Base-by-base conservation (phyloP, 78 protist genomes). In the Chrysochromulina parva region DNA sequence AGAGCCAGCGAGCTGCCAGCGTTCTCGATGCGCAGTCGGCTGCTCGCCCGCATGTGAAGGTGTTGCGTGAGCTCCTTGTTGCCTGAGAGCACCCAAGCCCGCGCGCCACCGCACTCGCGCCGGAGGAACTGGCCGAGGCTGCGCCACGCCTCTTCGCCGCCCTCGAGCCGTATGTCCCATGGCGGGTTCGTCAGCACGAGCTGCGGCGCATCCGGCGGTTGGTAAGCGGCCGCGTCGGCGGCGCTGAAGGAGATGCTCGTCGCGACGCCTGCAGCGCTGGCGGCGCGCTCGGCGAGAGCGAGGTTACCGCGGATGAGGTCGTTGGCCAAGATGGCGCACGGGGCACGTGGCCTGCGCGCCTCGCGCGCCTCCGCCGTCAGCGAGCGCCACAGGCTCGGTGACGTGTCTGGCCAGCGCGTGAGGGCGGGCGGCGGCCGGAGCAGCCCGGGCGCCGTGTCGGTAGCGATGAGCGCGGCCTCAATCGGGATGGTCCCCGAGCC, bases 391-490 rank as follows among this genome's bases (percentile, higher is more conserved):
- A 3, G 13, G 0, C 57, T n/a, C 20, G 38, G 24, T n/a, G 24
- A 3, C 22, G 13, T 24, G 57, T 48, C 55, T 2, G 26, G 13
- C 82, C 82, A 74, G 16, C 57, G 19, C 26, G 26, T 9, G 57
- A 48, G 55, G 5, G 71, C 71, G 28, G 55, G 53, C n/a, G 82
- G 82, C 24, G 55, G 82, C 19, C 86, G 86, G 62, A 78, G 86
- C 48, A 78, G 50, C 48, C 86, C 86, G 22, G 86, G 86, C 59
- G 86, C 86, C 0, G 86, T 78, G 62, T 24, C 2, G 48, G 86
- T 78, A 48, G 86, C 86, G 86, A 78, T 78, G 11, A 78, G 47
- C 20, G 86, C 86, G 24, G 86, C 86, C 60, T 78, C 86, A 47
- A 78, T 14, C 3, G 48, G 22, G 47, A 78, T 1, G 9, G 86